Conservation (phyloP, 768 basidiomycete species). For the Leccinum sublutescens region DNA sequence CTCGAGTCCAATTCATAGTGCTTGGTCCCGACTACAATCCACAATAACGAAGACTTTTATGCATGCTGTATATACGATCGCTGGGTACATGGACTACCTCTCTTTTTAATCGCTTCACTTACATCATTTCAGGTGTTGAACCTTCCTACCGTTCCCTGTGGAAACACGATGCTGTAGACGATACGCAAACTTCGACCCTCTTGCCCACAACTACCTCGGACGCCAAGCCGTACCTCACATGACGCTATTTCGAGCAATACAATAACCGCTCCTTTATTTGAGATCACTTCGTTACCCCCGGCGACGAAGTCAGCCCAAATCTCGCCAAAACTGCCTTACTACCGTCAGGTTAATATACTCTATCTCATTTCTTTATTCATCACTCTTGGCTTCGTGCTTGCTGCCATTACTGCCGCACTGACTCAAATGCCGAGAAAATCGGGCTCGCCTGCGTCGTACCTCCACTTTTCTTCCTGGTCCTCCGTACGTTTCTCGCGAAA, state of each 20-base stretch:
- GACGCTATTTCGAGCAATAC: conserved; percentile 8
- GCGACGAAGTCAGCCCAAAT: conserved; percentile 14
- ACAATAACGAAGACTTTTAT: conserved; percentile 11
- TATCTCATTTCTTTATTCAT: conserved; percentile 30
- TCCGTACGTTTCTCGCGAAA: conserved; percentile 24
- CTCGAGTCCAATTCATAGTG: conserved; percentile 43
- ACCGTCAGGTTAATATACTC: conserved; percentile 23
- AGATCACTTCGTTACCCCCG: conserved; percentile 36
- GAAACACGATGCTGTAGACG: conserved; percentile 36
- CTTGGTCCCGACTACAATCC: conserved; percentile 38
- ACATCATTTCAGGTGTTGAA: conserved; percentile 10
- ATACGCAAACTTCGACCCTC: conserved; percentile 12
- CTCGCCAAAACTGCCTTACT: conserved; percentile 20
- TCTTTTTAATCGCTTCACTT: conserved; percentile 2
- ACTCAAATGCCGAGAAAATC: conserved; percentile 12
- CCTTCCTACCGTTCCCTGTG: conserved; percentile 38
- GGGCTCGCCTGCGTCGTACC: conserved; percentile 6
- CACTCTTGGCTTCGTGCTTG: conserved; percentile 25
- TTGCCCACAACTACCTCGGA: conserved; percentile 6
- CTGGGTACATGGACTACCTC: conserved; percentile 12
- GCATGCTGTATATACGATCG: conserved; percentile 21
- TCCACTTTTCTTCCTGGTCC: conserved; percentile 26
- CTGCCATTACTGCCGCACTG: conserved; percentile 12
- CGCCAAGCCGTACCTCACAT: not conserved
- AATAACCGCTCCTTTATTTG: conserved; percentile 25